These are phyloP conservation scores for Cyberlindnera subsufficiens DNA, from an alignment of 805 yeast species.

Conservation along the genomic window DNA sequence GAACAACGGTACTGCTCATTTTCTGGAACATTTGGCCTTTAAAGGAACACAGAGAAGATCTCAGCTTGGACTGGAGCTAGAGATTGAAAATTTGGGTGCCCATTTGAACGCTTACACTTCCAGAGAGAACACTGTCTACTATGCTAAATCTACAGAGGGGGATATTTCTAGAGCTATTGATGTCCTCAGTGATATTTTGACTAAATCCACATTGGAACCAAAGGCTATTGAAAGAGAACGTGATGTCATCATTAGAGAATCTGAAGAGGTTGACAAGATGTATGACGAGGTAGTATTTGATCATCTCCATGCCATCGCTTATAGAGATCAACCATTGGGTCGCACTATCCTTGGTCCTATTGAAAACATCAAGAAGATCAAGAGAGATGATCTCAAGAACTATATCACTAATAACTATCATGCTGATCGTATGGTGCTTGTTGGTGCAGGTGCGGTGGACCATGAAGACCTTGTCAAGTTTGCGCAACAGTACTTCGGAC, in stretches of 20 bases:
- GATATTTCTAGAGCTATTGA: conserved; percentile 86
- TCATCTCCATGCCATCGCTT: conserved; percentile 90
- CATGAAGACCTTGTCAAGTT: conserved; percentile 76
- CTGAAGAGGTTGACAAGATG: conserved; percentile 97
- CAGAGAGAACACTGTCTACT: conserved; percentile 94
- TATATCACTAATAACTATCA: conserved; percentile 85
- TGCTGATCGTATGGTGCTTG: conserved; percentile 97
- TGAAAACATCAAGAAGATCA: conserved; percentile 76
- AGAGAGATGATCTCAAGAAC: conserved; percentile 65
- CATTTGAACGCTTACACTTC: conserved; percentile 98
- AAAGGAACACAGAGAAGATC: conserved; percentile 84
- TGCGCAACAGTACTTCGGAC: conserved; percentile 75
- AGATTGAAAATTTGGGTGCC: conserved; percentile 93
- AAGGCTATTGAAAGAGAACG: conserved; percentile 91
- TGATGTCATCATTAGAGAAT: conserved; percentile 92
- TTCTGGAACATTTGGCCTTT: conserved; percentile 92
- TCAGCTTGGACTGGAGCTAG: conserved; percentile 81
- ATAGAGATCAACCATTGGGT: conserved; percentile 87
- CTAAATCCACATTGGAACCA: conserved; percentile 76
- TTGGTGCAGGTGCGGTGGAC: conserved; percentile 91
- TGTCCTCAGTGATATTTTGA: conserved; percentile 82
- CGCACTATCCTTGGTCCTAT: conserved; percentile 95
- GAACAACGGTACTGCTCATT: conserved; percentile 94
- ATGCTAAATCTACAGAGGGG: conserved; percentile 76
- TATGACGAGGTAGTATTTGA: conserved; percentile 98